phyloP scores from a whole-genome alignment of 805 yeast species.

The Metschnikowia hibisci region DNA sequence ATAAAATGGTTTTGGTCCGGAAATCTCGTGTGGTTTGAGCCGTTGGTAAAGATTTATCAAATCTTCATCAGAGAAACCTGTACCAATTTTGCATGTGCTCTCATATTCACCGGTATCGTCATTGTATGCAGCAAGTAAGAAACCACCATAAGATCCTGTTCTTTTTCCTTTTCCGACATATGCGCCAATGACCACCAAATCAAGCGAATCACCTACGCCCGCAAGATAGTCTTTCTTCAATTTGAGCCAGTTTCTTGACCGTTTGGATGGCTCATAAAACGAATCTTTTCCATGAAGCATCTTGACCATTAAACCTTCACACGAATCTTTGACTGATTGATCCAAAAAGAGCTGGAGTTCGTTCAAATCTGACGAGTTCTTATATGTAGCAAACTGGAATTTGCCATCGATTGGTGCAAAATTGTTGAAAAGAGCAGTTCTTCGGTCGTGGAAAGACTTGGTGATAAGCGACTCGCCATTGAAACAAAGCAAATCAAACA shows the following conservation, averaged over 20 bases:
- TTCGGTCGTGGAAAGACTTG: constrained; percentile 64
- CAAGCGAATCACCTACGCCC: constrained; percentile 95
- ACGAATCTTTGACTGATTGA: constrained; percentile 80
- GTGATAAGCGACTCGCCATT: constrained; percentile 72
- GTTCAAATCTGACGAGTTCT: constrained; percentile 64
- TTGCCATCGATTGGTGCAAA: constrained; percentile 67
- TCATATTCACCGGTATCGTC: constrained; percentile 90
- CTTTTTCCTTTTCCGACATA: constrained; percentile 92
- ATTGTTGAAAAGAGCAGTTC: constrained; percentile 53
- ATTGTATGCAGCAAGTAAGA: constrained; percentile 84
- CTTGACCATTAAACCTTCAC: constrained; percentile 97
- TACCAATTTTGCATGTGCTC: constrained; percentile 94
- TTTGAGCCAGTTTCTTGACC: constrained; percentile 94
- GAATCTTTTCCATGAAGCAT: constrained; percentile 78
- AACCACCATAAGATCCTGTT: constrained; percentile 94
- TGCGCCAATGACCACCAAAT: constrained; percentile 90
- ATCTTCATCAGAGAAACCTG: constrained; percentile 90
- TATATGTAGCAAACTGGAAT: constrained; percentile 72
- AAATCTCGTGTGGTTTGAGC: constrained; percentile 64
- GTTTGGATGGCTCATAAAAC: constrained; percentile 87
- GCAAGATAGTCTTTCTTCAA: constrained; percentile 90
- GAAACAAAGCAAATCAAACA: constrained; percentile 76
- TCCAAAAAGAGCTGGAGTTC: constrained; percentile 84
- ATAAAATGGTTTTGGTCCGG: constrained; percentile 61
- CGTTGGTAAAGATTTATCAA: constrained; percentile 55